A percentile compares a stretch with the other conserved stretches of the same genome.
These are phyloP conservation scores for Aspergillus latus DNA, from an alignment of 2,329 filamentous ascomycete genomes.

Conservation along the genomic window DNA sequence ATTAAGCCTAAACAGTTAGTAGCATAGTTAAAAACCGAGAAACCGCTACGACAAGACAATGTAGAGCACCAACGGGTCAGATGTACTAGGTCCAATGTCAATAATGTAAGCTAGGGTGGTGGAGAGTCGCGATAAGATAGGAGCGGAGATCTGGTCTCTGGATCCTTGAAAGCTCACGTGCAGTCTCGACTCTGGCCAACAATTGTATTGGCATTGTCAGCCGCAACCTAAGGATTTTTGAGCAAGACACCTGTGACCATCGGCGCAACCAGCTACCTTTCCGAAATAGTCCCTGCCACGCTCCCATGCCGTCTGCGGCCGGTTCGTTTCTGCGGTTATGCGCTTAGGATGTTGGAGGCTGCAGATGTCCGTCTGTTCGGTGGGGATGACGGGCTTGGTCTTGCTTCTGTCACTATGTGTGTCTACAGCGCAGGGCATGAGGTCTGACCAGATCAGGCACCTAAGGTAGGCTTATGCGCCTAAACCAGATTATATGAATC, in stretches of 20 bases:
- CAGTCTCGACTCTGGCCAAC: conserved; percentile 6
- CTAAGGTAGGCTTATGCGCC: conserved; percentile 32
- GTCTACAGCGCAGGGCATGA: conserved; percentile 36
- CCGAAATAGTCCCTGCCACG: conserved; percentile 24
- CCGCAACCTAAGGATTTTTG: conserved; percentile 12
- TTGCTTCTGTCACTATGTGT: conserved; percentile 39
- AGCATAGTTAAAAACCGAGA: no score
- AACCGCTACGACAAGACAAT: no score
- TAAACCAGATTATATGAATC: background rate
- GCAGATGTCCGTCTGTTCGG: conserved; percentile 35
- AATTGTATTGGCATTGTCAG: background rate
- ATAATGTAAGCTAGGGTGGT: background rate
- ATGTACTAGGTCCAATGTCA: background rate
- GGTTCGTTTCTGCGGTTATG: conserved; percentile 37
- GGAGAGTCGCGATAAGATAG: conserved; percentile 13
- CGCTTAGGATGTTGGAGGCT: conserved; percentile 42
- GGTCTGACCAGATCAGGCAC: conserved; percentile 34
- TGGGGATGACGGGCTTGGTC: conserved; percentile 36
- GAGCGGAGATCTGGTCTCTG: conserved; percentile 34
- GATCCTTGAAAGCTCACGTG: conserved; percentile 20
- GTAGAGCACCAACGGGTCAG: no score
- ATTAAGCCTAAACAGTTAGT: background rate
- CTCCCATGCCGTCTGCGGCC: conserved; percentile 27
- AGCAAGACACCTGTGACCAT: conserved; percentile 6
- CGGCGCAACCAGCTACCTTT: conserved; percentile 30